phyloP scores from a whole-genome alignment of 106 monocot genomes.

The Gastrodia elata region DNA sequence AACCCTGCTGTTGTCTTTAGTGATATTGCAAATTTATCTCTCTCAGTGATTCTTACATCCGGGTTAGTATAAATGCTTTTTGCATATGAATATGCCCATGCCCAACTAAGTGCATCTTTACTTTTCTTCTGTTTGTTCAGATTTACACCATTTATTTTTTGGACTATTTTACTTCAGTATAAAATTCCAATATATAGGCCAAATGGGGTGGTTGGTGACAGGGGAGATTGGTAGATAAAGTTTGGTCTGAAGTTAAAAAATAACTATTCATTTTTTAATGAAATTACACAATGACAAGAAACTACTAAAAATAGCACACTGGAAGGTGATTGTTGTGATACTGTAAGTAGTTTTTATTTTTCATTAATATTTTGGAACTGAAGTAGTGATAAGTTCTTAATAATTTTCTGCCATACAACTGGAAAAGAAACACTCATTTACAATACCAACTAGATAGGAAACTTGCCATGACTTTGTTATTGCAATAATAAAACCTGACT shows the following conservation, averaged over 20 bases:
- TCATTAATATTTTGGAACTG: too few species aligned
- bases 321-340: neutral
- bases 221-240: neutral
- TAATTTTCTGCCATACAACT: too few species aligned
- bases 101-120: neutral
- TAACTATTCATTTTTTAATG: neutral
- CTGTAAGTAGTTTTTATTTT: neutral
- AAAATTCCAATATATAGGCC: neutral
- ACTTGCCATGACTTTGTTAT: too few species aligned
- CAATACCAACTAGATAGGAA: too few species aligned
- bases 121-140: neutral
- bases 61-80: constrained; percentile 38
- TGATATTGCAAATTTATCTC: constrained; percentile 76
- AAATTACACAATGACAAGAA: neutral
- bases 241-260: neutral
- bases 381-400: too few species aligned
- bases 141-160: neutral
- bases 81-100: neutral
- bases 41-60: constrained; percentile 92
- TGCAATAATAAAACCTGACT: too few species aligned
- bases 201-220: neutral
- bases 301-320: neutral
- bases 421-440: too few species aligned
- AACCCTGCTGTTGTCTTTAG: constrained; percentile 87
- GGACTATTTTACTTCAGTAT: neutral